Base-by-base conservation (phyloP, 495 filamentous ascomycete species). In the Chlorociboria aeruginascens region DNA sequence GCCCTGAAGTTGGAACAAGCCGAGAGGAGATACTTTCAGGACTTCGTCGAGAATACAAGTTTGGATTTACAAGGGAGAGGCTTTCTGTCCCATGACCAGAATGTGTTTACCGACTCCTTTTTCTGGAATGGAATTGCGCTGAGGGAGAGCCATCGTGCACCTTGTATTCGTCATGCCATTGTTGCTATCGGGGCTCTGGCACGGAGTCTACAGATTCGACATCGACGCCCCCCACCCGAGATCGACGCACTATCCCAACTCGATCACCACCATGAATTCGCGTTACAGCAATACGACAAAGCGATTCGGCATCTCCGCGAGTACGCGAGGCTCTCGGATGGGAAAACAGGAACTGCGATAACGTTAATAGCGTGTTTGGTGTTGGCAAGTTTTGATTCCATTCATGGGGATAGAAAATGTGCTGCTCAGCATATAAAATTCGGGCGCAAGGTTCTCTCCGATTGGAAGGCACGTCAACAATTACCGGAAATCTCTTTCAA, bases 231-330 rank as follows among this genome's bases (percentile, higher is more conserved):
- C 14, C 8, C 40, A 44, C n/a, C 11, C 33, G 1, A 6, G 25
- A 1, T 48, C 25, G 17, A 45, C 40, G 13, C 38, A 37, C 9
- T 49, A 55, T 13, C 48, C 1, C 45, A 51, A 44, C 34, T 41
- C n/a, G 9, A 25, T 12, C 48, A 51, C 38, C 48, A 49, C 25
- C 44, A 25, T 25, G 20, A 52, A 33, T 49, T 52, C 14, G 53
- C 53, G 10, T 41, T 56, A 1, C 45, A 49, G 14, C 53, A 56
- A 16, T 52, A 56, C 16, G 31, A 56, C 14, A 56, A 52, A 31
- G 49, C 53, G 1, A 48, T 56, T n/a, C 13, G 17, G 16, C 36
- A 30, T 7, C 41, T 56, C 33, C 49, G 53, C 37, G 32, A 52
- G 11, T 48, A 42, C 0, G 49, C 52, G 10, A 7, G 28, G 2